phyloP scores from a whole-genome alignment of 2,329 filamentous ascomycete species.

The Colletotrichum scovillei region DNA sequence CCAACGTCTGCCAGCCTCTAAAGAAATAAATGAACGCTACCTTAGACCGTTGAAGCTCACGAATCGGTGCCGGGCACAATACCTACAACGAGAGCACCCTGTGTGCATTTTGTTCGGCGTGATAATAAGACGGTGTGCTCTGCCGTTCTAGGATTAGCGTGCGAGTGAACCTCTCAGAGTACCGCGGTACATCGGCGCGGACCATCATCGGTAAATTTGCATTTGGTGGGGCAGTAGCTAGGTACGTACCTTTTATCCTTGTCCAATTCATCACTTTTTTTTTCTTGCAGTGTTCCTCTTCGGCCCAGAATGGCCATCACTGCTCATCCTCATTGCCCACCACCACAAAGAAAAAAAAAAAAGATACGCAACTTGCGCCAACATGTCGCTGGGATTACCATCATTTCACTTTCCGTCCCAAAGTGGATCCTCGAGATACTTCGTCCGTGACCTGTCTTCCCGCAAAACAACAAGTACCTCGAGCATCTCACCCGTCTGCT shows the following conservation, averaged over 20 bases:
- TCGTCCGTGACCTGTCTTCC: too few species aligned
- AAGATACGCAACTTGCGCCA: background rate
- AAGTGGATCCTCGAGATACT: conserved; percentile 16
- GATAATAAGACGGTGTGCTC: background rate
- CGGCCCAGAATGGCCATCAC: background rate
- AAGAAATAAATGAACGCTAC: too few species aligned
- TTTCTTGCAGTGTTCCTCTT: background rate
- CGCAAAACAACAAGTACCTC: background rate
- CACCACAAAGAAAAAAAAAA: background rate
- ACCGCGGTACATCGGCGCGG: conserved; percentile 2
- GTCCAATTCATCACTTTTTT: conserved; percentile 1
- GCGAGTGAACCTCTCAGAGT: background rate
- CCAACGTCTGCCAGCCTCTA: conserved; percentile 5
- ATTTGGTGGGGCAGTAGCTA: background rate
- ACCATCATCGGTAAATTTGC: conserved; percentile 27
- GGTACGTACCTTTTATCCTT: background rate
- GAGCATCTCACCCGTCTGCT: background rate
- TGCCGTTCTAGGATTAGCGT: background rate
- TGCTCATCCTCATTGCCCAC: conserved; percentile 11
- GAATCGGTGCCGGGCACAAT: background rate
- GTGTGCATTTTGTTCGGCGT: background rate
- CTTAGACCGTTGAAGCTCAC: background rate
- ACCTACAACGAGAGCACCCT: background rate
- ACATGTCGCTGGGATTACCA: conserved; percentile 22
- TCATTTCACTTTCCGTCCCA: conserved; percentile 28